Conservation (phyloP, 1,284 basidiomycete species). For the Ustilago hordei region DNA sequence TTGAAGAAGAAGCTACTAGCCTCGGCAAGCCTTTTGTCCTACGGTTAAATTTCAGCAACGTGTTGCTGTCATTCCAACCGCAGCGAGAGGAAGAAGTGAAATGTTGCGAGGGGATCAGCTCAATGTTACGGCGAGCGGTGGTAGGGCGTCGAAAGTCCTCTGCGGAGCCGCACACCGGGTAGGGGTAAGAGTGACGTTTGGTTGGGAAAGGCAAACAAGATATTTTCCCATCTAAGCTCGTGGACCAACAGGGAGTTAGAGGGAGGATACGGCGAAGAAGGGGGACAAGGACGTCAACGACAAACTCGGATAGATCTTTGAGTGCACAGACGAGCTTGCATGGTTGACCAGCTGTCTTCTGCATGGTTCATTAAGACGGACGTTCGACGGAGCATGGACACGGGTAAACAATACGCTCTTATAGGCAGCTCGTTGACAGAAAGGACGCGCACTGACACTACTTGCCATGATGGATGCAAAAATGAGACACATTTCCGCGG, state of each 20-base stretch:
- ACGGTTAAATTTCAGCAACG: neutral
- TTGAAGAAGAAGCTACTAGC: neutral
- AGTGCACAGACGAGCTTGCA: neutral
- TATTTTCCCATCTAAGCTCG: neutral
- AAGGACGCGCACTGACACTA: neutral
- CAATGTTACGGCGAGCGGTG: too few species aligned
- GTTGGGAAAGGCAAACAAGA: neutral
- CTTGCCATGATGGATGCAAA: neutral
- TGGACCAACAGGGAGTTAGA: neutral
- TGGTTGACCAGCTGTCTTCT: neutral
- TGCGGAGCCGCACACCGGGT: too few species aligned
- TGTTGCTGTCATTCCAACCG: neutral
- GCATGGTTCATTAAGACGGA: neutral
- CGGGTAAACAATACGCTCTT: too few species aligned
- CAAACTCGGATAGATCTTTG: neutral
- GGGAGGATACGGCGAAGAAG: neutral
- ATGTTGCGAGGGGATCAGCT: too few species aligned
- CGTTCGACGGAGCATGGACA: neutral
- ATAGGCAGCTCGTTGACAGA: neutral
- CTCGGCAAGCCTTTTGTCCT: neutral
- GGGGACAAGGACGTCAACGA: neutral
- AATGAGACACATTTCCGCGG: conserved; percentile 6
- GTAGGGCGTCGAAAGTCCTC: too few species aligned
- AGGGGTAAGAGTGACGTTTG: too few species aligned
- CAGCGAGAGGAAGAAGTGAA: neutral